Base-by-base conservation (phyloP, 805 yeast genomes). In the Cyberlindnera bimundalis region DNA sequence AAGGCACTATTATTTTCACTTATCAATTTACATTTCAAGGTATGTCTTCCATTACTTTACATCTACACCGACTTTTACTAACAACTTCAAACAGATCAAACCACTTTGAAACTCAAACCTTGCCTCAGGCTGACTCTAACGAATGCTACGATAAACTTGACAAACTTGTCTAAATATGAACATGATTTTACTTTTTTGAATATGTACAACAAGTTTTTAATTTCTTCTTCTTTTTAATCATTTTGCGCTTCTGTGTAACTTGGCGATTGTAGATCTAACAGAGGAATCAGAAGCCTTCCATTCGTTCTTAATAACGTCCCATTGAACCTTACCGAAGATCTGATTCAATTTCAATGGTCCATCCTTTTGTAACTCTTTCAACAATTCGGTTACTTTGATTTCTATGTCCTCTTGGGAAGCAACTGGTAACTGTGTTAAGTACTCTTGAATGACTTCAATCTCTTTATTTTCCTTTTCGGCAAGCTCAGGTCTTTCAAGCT, bases 391-490 rank as follows among this genome's bases (percentile, higher is more conserved):
- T 4, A 70, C 67, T 29, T 59, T 61, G 2, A 41, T 39, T 24
- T 67, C 68, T 25, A 73, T 48, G 35, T 73, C 73, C 33, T 65
- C 74, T 26, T 65, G 67, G 3, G 74, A 60, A 1, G 81, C 71
- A 14, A 77, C 71, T 8, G 79, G 76, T 17, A 79, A 56, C 21
- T 59, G 50, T 2, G 44, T 35, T 33, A 70, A 51, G 36, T 76
- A 70, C 13, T 55, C 49, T 20, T 69, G 49, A 30, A 80, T 66
- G 25, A 76, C 55, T 0, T 46, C 58, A 21, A 70, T 51, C 58
- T 79, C 83, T 15, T 59, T 54, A 17, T 56, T 50, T 59, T 80
- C 86, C 39, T 68, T 70, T n/a, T 67, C 72, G 2, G 71, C 80
- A 44, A 79, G 60, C 45, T 80, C 85, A 3, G 52, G 56, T 48